A percentile compares a stretch with the other conserved stretches of the same genome.
Evolutionary conservation across 257 asterid genomes (phyloP).

Genomic region (Solanum tarapatanum): DNA sequence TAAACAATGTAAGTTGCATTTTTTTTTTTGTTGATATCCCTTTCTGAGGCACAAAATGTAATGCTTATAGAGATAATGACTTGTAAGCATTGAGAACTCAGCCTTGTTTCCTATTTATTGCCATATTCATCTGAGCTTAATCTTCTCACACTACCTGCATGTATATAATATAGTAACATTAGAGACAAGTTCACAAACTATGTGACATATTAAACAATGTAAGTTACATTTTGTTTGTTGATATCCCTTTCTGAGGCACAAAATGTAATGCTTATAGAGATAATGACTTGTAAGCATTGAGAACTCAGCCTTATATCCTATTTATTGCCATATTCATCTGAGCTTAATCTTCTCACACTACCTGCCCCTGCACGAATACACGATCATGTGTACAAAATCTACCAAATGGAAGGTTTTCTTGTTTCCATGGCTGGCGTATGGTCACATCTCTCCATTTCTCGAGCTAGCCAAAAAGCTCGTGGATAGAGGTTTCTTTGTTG

Average conservation of each 20-base stretch:
- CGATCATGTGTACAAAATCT: background rate
- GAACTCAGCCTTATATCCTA: background rate
- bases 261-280: background rate
- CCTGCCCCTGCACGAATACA: background rate
- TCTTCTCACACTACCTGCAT: background rate
- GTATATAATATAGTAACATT: no score
- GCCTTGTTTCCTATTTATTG: background rate
- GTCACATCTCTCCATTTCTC: constrained; percentile 42
- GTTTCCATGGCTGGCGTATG: constrained; percentile 53
- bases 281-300: background rate
- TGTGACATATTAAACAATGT: background rate
- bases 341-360: background rate
- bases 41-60: background rate
- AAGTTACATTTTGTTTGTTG: background rate
- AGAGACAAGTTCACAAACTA: no score
- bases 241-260: background rate
- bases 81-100: background rate
- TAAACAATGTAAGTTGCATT: background rate
- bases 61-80: background rate
- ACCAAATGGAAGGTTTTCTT: constrained; percentile 13
- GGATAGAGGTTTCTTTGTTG: constrained; percentile 8
- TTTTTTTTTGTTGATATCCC: background rate
- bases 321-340: background rate
- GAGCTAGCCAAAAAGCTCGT: constrained; percentile 43
- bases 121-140: background rate